Evolutionary conservation across 2,329 filamentous ascomycete species (phyloP).

Genomic region (Plenodomus lindquistii): DNA sequence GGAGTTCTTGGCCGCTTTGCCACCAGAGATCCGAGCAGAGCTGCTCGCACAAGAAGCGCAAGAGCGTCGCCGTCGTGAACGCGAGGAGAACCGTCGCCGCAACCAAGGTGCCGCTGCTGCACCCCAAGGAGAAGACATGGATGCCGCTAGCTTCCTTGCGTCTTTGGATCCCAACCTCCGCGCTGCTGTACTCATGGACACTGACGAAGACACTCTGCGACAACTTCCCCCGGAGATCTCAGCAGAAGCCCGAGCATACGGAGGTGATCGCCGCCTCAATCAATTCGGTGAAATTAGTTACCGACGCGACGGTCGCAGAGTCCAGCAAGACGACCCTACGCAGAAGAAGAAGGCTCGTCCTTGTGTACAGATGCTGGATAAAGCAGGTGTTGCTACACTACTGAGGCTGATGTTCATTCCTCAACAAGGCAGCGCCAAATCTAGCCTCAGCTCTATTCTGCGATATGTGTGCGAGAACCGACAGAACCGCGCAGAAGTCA

Average conservation of each 20-base stretch:
- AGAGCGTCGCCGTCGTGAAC: constrained; percentile 84
- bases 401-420: constrained; percentile 98
- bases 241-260: constrained; percentile 78
- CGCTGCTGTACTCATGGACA: constrained; percentile 85
- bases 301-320: constrained; percentile 40
- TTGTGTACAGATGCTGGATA: constrained; percentile 95
- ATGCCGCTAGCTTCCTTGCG: constrained; percentile 87
- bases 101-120: constrained; percentile 55
- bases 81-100: constrained; percentile 76
- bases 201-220: constrained; percentile 84
- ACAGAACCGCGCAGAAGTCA: constrained; percentile 92
- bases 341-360: constrained; percentile 72
- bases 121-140: constrained; percentile 71
- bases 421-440: constrained; percentile 83
- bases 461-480: constrained; percentile 93
- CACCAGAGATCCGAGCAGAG: constrained; percentile 86
- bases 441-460: constrained; percentile 82
- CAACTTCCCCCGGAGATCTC: constrained; percentile 84
- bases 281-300: constrained; percentile 52
- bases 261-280: constrained; percentile 58
- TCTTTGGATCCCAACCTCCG: constrained; percentile 84
- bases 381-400: constrained; percentile 91
- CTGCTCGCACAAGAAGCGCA: constrained; percentile 87
- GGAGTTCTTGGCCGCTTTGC: constrained; percentile 91
- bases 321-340: constrained; percentile 50